These are phyloP conservation scores for Naematelia encephala DNA, from an alignment of 768 basidiomycete species.

Conservation along the genomic window DNA sequence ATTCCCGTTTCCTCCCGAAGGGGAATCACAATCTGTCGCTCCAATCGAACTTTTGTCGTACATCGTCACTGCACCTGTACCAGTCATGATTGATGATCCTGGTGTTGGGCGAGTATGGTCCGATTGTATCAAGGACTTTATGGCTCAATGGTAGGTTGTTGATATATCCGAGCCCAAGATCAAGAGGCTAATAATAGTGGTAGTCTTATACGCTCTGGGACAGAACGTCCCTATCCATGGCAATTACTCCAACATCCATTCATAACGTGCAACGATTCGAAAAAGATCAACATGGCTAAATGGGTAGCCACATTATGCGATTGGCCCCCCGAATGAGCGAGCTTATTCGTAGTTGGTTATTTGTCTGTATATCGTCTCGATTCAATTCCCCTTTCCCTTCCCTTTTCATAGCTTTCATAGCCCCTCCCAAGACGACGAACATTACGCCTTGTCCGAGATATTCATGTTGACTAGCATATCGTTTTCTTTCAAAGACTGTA, in stretches of 20 bases:
- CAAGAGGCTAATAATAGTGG: background rate
- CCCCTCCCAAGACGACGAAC: background rate
- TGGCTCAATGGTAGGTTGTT: slow-evolving; percentile 70
- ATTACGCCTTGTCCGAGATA: background rate
- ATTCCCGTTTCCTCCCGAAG: slow-evolving; percentile 52
- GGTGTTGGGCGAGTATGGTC: slow-evolving; percentile 59
- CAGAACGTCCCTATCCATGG: slow-evolving; percentile 70
- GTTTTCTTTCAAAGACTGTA: background rate
- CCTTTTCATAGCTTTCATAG: background rate
- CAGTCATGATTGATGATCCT: slow-evolving; percentile 45
- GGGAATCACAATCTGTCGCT: slow-evolving; percentile 65
- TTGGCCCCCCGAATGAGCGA: slow-evolving; percentile 17
- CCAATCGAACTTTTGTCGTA: slow-evolving; percentile 93
- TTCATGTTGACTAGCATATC: background rate
- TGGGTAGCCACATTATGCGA: slow-evolving; percentile 57
- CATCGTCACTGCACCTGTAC: slow-evolving; percentile 60
- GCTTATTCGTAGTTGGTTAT: no score
- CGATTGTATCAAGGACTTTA: slow-evolving; percentile 85
- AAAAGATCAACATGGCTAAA: slow-evolving; percentile 80
- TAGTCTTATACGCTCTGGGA: slow-evolving; percentile 69
- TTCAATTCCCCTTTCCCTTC: no score
- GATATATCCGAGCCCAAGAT: background rate
- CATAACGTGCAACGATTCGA: slow-evolving; percentile 70
- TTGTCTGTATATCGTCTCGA: no score
- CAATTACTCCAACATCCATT: slow-evolving; percentile 81